phyloP scores from a whole-genome alignment of 2,329 filamentous ascomycete genomes.

The Calonectria henricotiae region DNA sequence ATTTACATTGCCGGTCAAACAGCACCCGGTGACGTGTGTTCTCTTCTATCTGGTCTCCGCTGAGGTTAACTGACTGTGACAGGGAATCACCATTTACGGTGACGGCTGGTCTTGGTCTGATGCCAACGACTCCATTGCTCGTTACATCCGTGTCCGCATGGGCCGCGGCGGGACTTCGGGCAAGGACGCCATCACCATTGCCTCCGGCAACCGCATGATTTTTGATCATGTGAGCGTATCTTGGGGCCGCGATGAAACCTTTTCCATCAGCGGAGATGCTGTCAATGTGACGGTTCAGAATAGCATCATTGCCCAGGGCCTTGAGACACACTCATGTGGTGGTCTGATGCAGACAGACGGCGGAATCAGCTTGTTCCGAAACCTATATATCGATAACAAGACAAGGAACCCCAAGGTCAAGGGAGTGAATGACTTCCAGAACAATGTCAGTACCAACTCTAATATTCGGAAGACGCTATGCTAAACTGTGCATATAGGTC shows the following conservation, averaged over 20 bases:
- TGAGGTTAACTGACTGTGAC: neutral
- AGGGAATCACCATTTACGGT: slow-evolving; percentile 69
- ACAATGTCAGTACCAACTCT: slow-evolving; percentile 52
- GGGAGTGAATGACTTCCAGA: slow-evolving; percentile 70
- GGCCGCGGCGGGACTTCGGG: slow-evolving; percentile 67
- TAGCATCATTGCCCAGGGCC: slow-evolving; percentile 69
- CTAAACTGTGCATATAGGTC: slow-evolving; percentile 53
- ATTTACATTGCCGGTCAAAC: slow-evolving; percentile 67
- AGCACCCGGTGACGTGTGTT: slow-evolving; percentile 64
- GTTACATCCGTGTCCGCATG: slow-evolving; percentile 72
- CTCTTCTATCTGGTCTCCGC: neutral
- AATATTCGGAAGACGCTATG: neutral
- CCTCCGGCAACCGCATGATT: slow-evolving; percentile 69
- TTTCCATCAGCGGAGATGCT: slow-evolving; percentile 66
- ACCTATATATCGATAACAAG: slow-evolving; percentile 73
- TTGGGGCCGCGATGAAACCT: slow-evolving; percentile 73
- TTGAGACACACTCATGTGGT: slow-evolving; percentile 69
- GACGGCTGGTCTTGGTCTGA: slow-evolving; percentile 70
- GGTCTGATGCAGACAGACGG: slow-evolving; percentile 68
- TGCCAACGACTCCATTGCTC: slow-evolving; percentile 68
- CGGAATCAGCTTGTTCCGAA: slow-evolving; percentile 68
- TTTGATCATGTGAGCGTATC: slow-evolving; percentile 71
- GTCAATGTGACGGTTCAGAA: slow-evolving; percentile 69
- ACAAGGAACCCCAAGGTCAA: slow-evolving; percentile 73
- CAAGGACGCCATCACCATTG: slow-evolving; percentile 71